Conservation (phyloP, 202 grass and related monocot genomes). For the Saccharum hybrid region DNA sequence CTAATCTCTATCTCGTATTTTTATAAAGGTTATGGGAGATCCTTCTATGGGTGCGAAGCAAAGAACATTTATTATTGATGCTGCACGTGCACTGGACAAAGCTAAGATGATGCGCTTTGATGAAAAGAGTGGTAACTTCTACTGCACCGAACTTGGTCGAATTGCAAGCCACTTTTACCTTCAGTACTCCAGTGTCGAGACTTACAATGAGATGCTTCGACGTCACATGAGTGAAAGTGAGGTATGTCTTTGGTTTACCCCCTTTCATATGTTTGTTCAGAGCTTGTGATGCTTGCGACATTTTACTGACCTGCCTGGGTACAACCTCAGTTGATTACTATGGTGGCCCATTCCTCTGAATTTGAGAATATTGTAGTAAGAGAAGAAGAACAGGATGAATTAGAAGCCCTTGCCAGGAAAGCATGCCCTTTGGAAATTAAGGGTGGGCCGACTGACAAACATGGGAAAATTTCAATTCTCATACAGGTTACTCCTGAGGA, state of each 20-base stretch:
- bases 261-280: constrained; percentile 24
- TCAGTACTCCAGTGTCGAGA: constrained; percentile 96
- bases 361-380: constrained; percentile 95
- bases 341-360: constrained; percentile 98
- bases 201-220: constrained; percentile 95
- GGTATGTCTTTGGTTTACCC: constrained; percentile 46
- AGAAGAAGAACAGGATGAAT: constrained; percentile 98
- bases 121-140: constrained; percentile 98
- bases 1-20: constrained; percentile 16
- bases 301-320: constrained; percentile 39
- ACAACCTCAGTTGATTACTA: constrained; percentile 78
- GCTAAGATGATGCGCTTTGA: constrained; percentile 99
- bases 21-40: constrained; percentile 76
- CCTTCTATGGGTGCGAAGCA: constrained; percentile 82
- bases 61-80: constrained; percentile 85
- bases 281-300: constrained; percentile 25
- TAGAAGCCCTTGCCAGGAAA: constrained; percentile 72
- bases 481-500: constrained; percentile 71
- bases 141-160: constrained; percentile 97
- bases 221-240: constrained; percentile 97
- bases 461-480: constrained; percentile 97
- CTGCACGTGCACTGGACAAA: constrained; percentile 90
- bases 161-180: constrained; percentile 98
- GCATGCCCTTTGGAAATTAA: constrained; percentile 90
- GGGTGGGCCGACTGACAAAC: constrained; percentile 92